Conservation (phyloP, 352 stramenopile species). For the Pythium vanterpoolii region DNA sequence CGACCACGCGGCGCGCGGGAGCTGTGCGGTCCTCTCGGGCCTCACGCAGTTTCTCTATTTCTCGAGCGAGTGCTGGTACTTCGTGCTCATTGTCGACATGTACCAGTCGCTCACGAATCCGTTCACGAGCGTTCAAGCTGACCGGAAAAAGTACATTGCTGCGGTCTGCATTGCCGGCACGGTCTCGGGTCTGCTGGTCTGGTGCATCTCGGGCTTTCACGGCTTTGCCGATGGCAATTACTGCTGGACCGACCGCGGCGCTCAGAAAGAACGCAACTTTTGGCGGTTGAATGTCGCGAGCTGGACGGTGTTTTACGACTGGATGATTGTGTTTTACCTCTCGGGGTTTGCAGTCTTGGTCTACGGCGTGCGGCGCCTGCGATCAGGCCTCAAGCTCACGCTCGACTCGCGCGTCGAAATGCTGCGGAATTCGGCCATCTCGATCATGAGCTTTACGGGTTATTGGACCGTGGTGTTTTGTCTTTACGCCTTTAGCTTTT, state of each 20-base stretch:
- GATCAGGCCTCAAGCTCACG: slow-evolving; percentile 66
- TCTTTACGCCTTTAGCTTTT: slow-evolving; percentile 78
- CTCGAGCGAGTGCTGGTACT: slow-evolving; percentile 81
- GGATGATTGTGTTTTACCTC: slow-evolving; percentile 84
- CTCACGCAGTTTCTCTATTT: slow-evolving; percentile 79
- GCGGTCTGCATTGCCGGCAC: slow-evolving; percentile 44
- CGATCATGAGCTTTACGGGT: slow-evolving; percentile 77
- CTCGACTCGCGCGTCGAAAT: slow-evolving; percentile 74
- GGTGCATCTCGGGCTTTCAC: slow-evolving; percentile 25
- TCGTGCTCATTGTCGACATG: slow-evolving; percentile 70
- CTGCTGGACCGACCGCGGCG: slow-evolving; percentile 73
- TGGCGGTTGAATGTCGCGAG: slow-evolving; percentile 67
- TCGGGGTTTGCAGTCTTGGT: slow-evolving; percentile 66
- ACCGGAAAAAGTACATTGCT: slow-evolving; percentile 59
- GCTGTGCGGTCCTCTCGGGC: slow-evolving; percentile 60
- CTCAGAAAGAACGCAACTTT: slow-evolving; percentile 45
- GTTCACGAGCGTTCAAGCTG: slow-evolving; percentile 77
- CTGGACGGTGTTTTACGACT: slow-evolving; percentile 82
- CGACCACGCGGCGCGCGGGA: slow-evolving; percentile 5
- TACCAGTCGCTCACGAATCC: slow-evolving; percentile 80
- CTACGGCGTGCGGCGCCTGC: slow-evolving; percentile 61
- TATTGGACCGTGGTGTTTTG: slow-evolving; percentile 84
- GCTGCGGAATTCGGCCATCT: slow-evolving; percentile 72
- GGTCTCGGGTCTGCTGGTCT: slow-evolving; percentile 38
- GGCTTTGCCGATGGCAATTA: slow-evolving; percentile 72